Evolutionary conservation across 371 early-diverging fungal genomes (phyloP).

Genomic region (Mortierella sp.): DNA sequence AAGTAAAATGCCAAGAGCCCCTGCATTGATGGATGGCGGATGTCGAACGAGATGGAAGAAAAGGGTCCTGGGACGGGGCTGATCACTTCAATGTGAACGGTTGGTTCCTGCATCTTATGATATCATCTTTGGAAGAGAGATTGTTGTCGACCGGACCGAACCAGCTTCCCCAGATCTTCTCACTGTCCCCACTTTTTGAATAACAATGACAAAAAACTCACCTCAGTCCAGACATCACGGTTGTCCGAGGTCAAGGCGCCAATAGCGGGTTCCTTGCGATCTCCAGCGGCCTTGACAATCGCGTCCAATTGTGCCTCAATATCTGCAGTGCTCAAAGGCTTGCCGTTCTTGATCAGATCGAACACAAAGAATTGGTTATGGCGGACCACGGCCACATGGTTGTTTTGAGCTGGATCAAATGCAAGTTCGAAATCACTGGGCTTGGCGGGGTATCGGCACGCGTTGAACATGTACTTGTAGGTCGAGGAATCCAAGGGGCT

Average conservation of each 20-base stretch:
- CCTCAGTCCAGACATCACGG: constrained; percentile 94
- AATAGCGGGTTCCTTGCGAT: constrained; percentile 75
- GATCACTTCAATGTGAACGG: too few species aligned
- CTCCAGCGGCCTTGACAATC: constrained; percentile 83
- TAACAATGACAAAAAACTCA: constrained; percentile 49
- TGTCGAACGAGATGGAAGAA: too few species aligned
- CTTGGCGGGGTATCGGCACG: constrained; percentile 90
- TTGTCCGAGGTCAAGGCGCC: constrained; percentile 93
- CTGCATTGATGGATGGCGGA: too few species aligned
- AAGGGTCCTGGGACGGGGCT: too few species aligned
- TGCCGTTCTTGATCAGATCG: constrained; percentile 80
- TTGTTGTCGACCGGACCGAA: too few species aligned
- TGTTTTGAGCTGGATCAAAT: constrained; percentile 80
- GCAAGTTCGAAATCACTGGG: constrained; percentile 83
- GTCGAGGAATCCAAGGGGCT: constrained; percentile 90
- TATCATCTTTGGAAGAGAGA: too few species aligned
- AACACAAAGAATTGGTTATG: constrained; percentile 91
- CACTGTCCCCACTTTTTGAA: too few species aligned
- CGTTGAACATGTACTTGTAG: constrained; percentile 96
- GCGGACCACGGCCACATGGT: constrained; percentile 88
- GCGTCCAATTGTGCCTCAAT: constrained; percentile 66
- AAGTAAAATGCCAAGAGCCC: too few species aligned
- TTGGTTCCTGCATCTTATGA: too few species aligned
- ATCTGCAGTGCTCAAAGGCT: constrained; percentile 85
- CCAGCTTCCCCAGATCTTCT: too few species aligned